Evolutionary conservation across 768 basidiomycete genomes (phyloP), one percentile per base, ranked within the genome.

Genomic region (Mycena venus): DNA sequence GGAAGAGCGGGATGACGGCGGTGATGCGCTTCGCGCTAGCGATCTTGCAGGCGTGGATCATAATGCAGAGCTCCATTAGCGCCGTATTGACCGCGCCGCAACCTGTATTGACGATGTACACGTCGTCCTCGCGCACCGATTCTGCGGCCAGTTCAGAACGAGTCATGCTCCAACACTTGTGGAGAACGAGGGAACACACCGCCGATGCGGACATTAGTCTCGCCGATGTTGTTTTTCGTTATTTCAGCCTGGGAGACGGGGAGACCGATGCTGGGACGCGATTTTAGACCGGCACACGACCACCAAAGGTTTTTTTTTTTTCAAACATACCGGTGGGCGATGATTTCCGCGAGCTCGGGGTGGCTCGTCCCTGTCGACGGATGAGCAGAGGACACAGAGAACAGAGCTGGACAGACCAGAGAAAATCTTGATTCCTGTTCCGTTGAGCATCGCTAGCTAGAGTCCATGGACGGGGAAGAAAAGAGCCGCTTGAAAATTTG

Each of bases 1-100:
- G 98, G 85, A 96, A 99, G 40, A 98, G 90, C 49, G 98, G 98
- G 70, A 99, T 91, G 75, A 99, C 97, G n/a, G 98, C 98, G 8
- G 98, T 99, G 81, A 99, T 99, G 74, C 98, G 89, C 84, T 95
- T 95, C 58, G 98, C 97, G 77, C 96, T 98, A n/a, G 98, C 98
- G 79, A 99, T 99, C 86, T 97, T 98, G 92, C 98, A 98, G 12
- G 98, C 97, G 82, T 99, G 97, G 80, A 99, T 96, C 96, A 99
- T 98, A 80, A 99, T 99, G 82, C 97, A 96, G 56, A 97, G 90
- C 83, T 99, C 98, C 96, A 99, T 99, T 75, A 99, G 91, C 47
- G 97, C 90, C 31, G 96, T 97, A 81, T 99, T 99, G 78, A 99
- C 91, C 68, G 92, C 87, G 27, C 94, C 92, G 79, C 93, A 93